phyloP scores from a whole-genome alignment of 2,329 filamentous ascomycete genomes.

The Massarina eburnea region DNA sequence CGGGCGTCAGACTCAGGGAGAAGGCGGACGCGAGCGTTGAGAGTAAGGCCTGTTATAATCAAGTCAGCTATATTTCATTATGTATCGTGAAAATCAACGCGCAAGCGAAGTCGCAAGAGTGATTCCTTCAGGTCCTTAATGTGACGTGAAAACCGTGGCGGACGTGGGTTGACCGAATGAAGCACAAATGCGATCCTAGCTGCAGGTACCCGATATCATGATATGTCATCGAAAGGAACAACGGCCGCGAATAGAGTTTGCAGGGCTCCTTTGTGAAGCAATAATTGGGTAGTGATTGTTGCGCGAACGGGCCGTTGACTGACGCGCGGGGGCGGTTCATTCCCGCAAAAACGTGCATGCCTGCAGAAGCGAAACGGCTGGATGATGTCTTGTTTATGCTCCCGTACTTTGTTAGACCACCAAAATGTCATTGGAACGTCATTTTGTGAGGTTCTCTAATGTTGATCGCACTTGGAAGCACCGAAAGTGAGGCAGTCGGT shows the following conservation, averaged over 20 bases:
- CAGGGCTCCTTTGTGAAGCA: neutral
- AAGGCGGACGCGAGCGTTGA: conserved; percentile 42
- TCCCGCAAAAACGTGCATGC: conserved; percentile 7
- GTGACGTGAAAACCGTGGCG: neutral
- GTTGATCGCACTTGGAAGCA: neutral
- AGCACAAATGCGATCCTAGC: neutral
- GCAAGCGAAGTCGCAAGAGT: neutral
- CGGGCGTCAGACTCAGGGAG: conserved; percentile 65
- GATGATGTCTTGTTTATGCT: neutral
- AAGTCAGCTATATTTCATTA: conserved; percentile 1
- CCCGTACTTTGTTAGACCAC: neutral
- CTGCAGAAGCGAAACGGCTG: conserved; percentile 9
- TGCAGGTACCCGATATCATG: neutral
- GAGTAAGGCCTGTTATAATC: conserved; percentile 24
- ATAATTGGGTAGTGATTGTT: neutral
- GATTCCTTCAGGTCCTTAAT: neutral
- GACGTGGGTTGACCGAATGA: neutral
- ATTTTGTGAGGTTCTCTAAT: no score
- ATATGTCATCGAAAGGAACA: no score
- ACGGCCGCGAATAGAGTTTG: neutral
- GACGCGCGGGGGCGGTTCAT: conserved; percentile 14
- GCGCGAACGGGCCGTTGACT: conserved; percentile 13
- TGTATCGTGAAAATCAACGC: neutral
- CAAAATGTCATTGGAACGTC: no score
- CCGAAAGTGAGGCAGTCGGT: conserved; percentile 5